Conservation (phyloP, 768 basidiomycete genomes). For the Ramaria sp. region DNA sequence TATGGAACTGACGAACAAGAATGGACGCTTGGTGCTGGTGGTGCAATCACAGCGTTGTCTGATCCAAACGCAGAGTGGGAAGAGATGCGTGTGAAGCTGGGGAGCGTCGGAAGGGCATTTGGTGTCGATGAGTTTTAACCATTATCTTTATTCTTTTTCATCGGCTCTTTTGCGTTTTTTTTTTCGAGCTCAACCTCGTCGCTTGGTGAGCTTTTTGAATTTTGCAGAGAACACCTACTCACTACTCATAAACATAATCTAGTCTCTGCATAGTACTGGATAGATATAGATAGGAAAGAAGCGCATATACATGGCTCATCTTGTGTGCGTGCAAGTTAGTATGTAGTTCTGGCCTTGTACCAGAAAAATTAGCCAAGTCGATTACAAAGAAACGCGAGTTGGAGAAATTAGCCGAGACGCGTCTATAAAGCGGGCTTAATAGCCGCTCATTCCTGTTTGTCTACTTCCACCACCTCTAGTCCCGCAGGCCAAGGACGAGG, state of each 20-base stretch:
- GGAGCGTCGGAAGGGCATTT: constrained; percentile 63
- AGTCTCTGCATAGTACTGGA: background rate
- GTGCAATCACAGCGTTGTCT: constrained; percentile 90
- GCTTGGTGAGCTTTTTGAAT: background rate
- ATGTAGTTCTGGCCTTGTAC: background rate
- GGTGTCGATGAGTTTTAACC: constrained; percentile 18
- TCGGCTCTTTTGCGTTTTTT: no score
- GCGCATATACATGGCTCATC: background rate
- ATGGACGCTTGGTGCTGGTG: constrained; percentile 86
- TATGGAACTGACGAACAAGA: constrained; percentile 28
- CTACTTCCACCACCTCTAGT: background rate
- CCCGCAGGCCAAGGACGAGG: background rate
- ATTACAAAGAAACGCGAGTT: constrained; percentile 8
- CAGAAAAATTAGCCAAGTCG: background rate
- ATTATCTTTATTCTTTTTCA: constrained; percentile 1
- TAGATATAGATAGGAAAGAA: background rate
- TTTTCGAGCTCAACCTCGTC: constrained; percentile 8
- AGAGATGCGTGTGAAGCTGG: constrained; percentile 82
- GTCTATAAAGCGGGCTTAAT: constrained; percentile 10
- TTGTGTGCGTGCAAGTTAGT: background rate
- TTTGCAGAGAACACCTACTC: background rate
- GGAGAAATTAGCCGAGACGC: constrained; percentile 5
- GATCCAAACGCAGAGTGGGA: constrained; percentile 86
- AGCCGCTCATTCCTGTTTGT: constrained; percentile 1
- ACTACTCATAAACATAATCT: background rate